A percentile compares a stretch with the other conserved stretches of the same genome.
These are phyloP conservation scores for Elongisporangium anandrum DNA, from an alignment of 352 stramenopile genomes.

Conservation along the genomic window DNA sequence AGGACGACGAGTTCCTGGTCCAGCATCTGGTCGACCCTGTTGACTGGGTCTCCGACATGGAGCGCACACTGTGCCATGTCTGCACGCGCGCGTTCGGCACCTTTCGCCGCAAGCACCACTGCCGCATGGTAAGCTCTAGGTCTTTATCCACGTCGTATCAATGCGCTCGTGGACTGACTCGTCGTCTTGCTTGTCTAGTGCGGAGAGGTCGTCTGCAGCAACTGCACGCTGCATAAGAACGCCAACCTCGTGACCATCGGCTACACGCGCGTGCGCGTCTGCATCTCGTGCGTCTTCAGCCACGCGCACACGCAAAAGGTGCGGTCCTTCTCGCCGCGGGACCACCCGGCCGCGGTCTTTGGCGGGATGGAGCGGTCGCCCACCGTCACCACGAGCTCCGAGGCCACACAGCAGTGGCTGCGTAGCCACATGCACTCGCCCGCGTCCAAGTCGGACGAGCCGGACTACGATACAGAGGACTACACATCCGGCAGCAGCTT, in stretches of 20 bases:
- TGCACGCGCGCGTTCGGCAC: conserved; percentile 74
- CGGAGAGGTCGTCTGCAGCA: conserved; percentile 77
- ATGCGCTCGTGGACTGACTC: not conserved
- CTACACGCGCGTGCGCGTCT: conserved; percentile 70
- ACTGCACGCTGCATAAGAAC: conserved; percentile 75
- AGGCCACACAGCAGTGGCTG: conserved; percentile 50
- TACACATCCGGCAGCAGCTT: conserved; percentile 22
- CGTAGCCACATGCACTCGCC: conserved; percentile 66
- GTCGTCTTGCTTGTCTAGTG: conserved; percentile 27
- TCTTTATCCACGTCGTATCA: not conserved
- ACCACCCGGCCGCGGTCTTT: not conserved
- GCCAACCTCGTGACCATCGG: conserved; percentile 44
- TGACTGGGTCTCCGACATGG: conserved; percentile 74
- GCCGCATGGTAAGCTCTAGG: conserved; percentile 52
- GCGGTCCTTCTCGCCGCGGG: not conserved
- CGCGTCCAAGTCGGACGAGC: conserved; percentile 28
- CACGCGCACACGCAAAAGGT: conserved; percentile 16
- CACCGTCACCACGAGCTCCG: conserved; percentile 17
- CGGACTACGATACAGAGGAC: conserved; percentile 40
- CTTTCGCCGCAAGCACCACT: conserved; percentile 86
- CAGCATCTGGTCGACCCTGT: conserved; percentile 67
- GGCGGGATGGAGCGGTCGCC: conserved; percentile 2
- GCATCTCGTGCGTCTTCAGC: conserved; percentile 73
- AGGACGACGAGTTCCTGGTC: conserved; percentile 50
- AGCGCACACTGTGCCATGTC: conserved; percentile 67